Evolutionary conservation across 2,329 filamentous ascomycete species (phyloP).

Genomic region (Bipolaris gigantea): DNA sequence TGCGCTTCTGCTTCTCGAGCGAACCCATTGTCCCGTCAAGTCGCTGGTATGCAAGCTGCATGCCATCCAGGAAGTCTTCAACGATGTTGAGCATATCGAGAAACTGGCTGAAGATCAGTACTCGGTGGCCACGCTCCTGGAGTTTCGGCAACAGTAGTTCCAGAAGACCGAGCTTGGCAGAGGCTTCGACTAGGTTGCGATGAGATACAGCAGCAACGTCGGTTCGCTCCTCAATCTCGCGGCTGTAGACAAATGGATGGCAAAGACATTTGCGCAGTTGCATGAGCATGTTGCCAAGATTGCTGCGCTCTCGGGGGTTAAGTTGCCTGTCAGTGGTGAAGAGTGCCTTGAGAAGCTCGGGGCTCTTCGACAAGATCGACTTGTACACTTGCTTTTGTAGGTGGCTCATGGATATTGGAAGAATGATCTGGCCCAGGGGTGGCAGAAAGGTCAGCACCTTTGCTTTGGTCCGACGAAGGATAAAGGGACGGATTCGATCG

Average conservation of each 20-base stretch:
- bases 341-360: constrained; percentile 83
- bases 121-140: constrained; percentile 80
- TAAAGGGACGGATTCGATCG: constrained; percentile 74
- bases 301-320: constrained; percentile 72
- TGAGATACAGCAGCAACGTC: constrained; percentile 65
- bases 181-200: constrained; percentile 86
- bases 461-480: constrained; percentile 79
- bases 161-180: constrained; percentile 82
- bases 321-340: constrained; percentile 66
- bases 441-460: constrained; percentile 90
- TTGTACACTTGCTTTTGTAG: constrained; percentile 94
- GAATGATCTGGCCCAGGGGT: constrained; percentile 89
- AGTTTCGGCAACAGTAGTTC: constrained; percentile 86
- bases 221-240: constrained; percentile 81
- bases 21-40: constrained; percentile 83
- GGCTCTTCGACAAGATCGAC: constrained; percentile 88
- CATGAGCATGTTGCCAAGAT: constrained; percentile 91
- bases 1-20: constrained; percentile 88
- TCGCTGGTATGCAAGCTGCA: constrained; percentile 73
- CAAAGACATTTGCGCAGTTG: constrained; percentile 93
- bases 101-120: constrained; percentile 96
- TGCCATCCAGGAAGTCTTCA: constrained; percentile 83
- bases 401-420: constrained; percentile 92
- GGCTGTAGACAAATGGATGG: constrained; percentile 93
- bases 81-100: constrained; percentile 82